phyloP scores from a whole-genome alignment of 192 early-diverging fungal genomes.

The Gryganskiella cystojenkinii region DNA sequence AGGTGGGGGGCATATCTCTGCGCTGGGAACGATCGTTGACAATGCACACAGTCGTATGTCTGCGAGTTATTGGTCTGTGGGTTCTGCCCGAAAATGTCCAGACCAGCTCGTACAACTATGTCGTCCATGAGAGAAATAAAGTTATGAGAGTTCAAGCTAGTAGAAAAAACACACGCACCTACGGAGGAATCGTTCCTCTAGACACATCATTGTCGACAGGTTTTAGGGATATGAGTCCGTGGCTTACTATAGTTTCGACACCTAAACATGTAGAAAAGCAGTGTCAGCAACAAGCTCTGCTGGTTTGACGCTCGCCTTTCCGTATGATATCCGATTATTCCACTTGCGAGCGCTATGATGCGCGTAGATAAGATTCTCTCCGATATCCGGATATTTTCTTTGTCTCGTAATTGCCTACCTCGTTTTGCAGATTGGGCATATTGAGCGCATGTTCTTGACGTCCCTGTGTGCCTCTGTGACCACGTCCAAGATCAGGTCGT shows the following conservation, averaged over 20 bases:
- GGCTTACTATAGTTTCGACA: constrained; percentile 54
- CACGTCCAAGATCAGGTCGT: constrained; percentile 78
- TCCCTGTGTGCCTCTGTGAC: constrained; percentile 80
- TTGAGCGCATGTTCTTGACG: constrained; percentile 62
- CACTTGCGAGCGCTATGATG: too few relatives aligned
- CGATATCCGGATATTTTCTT: not conserved
- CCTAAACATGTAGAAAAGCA: too few relatives aligned
- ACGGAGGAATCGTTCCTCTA: too few relatives aligned
- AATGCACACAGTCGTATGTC: constrained; percentile 84
- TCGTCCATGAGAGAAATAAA: too few relatives aligned
- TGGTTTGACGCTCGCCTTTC: too few relatives aligned
- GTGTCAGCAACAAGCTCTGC: not conserved
- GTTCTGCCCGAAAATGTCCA: constrained; percentile 77
- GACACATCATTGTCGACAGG: constrained; percentile 2
- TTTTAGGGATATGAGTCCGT: not conserved
- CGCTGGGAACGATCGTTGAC: constrained; percentile 81
- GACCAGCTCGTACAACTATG: constrained; percentile 56
- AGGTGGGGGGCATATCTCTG: constrained; percentile 90
- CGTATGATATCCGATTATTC: too few relatives aligned
- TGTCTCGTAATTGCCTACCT: constrained; percentile 63
- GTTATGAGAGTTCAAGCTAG: too few relatives aligned
- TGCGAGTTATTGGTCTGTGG: constrained; percentile 64
- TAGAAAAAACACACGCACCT: too few relatives aligned
- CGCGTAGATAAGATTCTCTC: too few relatives aligned
- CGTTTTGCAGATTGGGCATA: constrained; percentile 83